Evolutionary conservation across 2,329 filamentous ascomycete species (phyloP), one percentile per base, ranked within the genome.

Genomic region (Onygena corvina): DNA sequence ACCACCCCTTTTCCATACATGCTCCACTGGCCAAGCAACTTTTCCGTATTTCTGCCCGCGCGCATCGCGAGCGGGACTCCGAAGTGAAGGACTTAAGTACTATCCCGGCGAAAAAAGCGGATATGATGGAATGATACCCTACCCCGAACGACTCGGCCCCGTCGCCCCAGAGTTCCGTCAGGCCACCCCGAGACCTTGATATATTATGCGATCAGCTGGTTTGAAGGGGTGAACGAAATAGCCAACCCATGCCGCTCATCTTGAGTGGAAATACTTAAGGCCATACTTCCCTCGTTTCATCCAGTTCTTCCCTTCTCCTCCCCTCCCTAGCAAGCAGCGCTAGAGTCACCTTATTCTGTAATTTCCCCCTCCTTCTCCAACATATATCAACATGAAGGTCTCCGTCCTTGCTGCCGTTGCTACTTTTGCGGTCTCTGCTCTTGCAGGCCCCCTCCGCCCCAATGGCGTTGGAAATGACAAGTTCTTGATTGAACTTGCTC

Each of bases 401-500:
- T 6, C 27, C 33, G n/a, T 21, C 27, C 30, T 46, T 16, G 42
- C 42, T 20, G 27, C 25, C 12, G 18, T 46, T 33, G 27, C 42
- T 46, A 27, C 42, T 21, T 21, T 46, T 31, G 42, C 42, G 27
- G 42, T 16, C 20, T 23, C 42, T 14, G 25, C 42, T n/a, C 12
- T 31, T 23, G 42, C 42, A 23, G 18, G 25, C 3, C 42, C 42
- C 21, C 14, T 46, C 12, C 27, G 30, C 16, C 38, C 38, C 4
- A 23, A 42, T 9, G 34, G 34, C 16, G 18, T 40, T 40, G 38
- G 12, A 25, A 42, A n/a, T 20, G 51, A 53, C n/a, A 73, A 74
- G 58, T 92, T 77, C 65, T 74, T 94, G 42, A 81, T 98, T 55
- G 89, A 96, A 71, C 74, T 92, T 21, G 76, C 79, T n/a, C 87